Percentiles rank a stretch among this genome's conserved stretches.
Evolutionary conservation across 129 eudicot species (phyloP).

Genomic region (Flaveria ramosissima): DNA sequence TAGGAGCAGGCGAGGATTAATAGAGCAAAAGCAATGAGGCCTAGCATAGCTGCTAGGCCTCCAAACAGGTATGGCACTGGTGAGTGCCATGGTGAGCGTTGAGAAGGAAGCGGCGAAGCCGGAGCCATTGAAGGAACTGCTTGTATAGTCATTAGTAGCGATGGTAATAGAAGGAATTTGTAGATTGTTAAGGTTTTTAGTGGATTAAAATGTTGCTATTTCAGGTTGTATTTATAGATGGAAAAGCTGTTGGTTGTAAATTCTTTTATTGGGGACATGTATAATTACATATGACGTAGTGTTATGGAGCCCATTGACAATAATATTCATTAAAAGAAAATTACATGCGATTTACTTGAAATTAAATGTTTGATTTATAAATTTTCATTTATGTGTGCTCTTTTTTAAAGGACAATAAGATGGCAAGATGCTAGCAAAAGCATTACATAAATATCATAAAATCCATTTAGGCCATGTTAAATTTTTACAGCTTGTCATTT

Average conservation of each 20-base stretch:
- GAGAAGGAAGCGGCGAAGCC: conserved; percentile 28
- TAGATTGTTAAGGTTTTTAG: background rate
- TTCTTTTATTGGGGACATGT: background rate
- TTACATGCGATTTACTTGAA: background rate
- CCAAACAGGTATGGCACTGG: conserved; percentile 79
- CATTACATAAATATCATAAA: too few relatives aligned
- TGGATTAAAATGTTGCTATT: background rate
- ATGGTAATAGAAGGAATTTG: background rate
- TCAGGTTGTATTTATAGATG: conserved; percentile 27
- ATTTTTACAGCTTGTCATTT: too few relatives aligned
- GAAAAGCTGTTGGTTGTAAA: conserved; percentile 19
- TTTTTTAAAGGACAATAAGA: too few relatives aligned
- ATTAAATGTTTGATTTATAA: background rate
- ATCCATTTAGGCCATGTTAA: too few relatives aligned
- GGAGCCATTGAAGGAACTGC: conserved; percentile 18
- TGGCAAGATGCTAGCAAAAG: too few relatives aligned
- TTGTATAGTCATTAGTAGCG: conserved; percentile 12
- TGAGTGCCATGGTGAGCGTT: conserved; percentile 63
- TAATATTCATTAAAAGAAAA: background rate
- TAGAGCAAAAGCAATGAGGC: conserved; percentile 74
- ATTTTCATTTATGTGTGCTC: too few relatives aligned
- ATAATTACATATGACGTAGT: conserved; percentile 14
- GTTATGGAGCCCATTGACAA: conserved; percentile 15
- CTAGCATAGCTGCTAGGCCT: conserved; percentile 67
- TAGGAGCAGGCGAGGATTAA: conserved; percentile 69